Evolutionary conservation across 2,329 filamentous ascomycete species (phyloP), one percentile per base, ranked within the genome.

Genomic region (Cryphonectria parasitica): DNA sequence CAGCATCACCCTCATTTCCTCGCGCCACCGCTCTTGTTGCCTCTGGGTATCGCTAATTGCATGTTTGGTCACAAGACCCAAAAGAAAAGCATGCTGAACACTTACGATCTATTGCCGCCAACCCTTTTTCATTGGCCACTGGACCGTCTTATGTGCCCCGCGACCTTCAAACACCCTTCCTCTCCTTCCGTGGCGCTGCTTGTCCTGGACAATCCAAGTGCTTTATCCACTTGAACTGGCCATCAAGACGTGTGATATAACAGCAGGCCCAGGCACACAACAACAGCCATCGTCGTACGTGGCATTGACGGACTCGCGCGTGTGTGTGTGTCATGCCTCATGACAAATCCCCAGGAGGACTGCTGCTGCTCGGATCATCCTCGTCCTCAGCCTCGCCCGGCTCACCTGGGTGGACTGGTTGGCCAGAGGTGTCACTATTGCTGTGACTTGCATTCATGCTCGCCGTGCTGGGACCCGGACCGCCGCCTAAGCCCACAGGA

Each of bases 311-410:
- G 25, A 31, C 28, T 28, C 39, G n/a, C 31, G 63, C 36, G 36
- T 6, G 34, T 8, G 34, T 11, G 28, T 52, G 15, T n/a, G 19
- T 36, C 6, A 15, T 13, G 8, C 1, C 19, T 49, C 39, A 52
- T 64, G 28, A 52, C 28, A 5, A 17, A 31, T 36, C 31, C 7
- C 52, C 63, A 25, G 69, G 66, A 28, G 71, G 71, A 22, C 71
- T 71, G 49, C 71, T 72, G 13, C 71, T 64, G 65, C 71, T 72
- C 25, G 71, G 69, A 25, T 25, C 63, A 39, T 66, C 66, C 7
- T 61, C 61, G 13, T 66, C 62, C 62, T 69, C 67, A 31, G 56
- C 69, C 19, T 68, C 66, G 61, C 61, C 41, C n/a, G 64, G 56
- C 22, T 43, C 52, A 43, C 17, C 22, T 1, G 45, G 43, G 8